A percentile compares a stretch with the other conserved stretches of the same genome.
These are phyloP conservation scores for Ganoderma multipileum DNA, from an alignment of 1,284 basidiomycete species.

Conservation along the genomic window DNA sequence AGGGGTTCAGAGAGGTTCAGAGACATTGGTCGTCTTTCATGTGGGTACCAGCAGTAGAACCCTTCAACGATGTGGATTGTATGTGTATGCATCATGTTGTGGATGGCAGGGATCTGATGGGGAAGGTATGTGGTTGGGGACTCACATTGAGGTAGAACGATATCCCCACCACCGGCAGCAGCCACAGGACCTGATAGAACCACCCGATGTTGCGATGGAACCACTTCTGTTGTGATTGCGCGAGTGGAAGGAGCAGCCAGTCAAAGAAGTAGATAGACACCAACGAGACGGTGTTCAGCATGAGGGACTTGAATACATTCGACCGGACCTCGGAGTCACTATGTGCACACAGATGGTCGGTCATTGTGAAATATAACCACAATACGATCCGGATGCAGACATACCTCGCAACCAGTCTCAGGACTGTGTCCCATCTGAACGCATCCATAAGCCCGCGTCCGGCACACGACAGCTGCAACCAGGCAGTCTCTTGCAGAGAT, in stretches of 20 bases:
- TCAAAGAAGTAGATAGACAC: constrained; percentile 77
- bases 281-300: constrained; percentile 74
- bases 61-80: constrained; percentile 10
- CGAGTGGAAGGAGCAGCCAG: constrained; percentile 72
- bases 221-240: constrained; percentile 67
- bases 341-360: too few species aligned
- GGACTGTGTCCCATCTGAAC: constrained; percentile 72
- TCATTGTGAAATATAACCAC: too few species aligned
- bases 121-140: constrained; percentile 17
- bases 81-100: constrained; percentile 13
- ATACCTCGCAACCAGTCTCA: constrained; percentile 57
- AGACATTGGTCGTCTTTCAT: constrained; percentile 1
- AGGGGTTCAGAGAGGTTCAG: too few species aligned
- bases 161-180: constrained; percentile 72
- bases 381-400: constrained; percentile 22
- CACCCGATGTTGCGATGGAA: constrained; percentile 73
- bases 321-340: constrained; percentile 78
- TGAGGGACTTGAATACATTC: constrained; percentile 74
- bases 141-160: constrained; percentile 82
- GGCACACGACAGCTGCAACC: constrained; percentile 65
- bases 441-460: constrained; percentile 71
- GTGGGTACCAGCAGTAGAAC: constrained; percentile 1
- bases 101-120: background rate
- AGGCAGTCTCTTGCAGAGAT: constrained; percentile 62
- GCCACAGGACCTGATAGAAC: constrained; percentile 79